Base-by-base conservation (phyloP, 1,284 basidiomycete genomes). In the Naganishia sp. region DNA sequence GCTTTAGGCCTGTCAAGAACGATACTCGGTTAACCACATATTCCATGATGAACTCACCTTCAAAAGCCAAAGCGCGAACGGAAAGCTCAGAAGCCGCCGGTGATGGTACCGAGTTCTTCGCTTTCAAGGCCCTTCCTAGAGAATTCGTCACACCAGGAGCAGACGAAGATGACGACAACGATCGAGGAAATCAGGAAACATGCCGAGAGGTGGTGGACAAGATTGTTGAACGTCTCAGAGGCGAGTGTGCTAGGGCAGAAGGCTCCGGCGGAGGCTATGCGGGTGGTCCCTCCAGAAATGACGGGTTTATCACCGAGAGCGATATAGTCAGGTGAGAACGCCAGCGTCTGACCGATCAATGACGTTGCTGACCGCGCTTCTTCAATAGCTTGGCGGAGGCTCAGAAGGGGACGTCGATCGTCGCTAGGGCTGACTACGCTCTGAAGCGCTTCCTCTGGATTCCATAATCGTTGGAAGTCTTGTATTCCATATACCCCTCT, bases 381-480 rank as follows among this genome's bases (percentile, higher is more conserved):
- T 15, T 54, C 68, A 56, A 58, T 66, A 92, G 90, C 72, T 77
- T 93, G 71, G 83, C 83, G 4, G 91, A 95, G 70, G 92, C 92
- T 1, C 87, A 89, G 77, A 84, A 85, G 67, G 86, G 87, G 80
- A 94, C 90, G 2, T 90, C 86, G 66, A 82, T 94, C 69, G 88
- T 90, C 75, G 86, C 90, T 10, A 90, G 92, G 80, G 89, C 94
- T 85, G 92, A 94, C 75, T 92, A 94, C 76, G 89, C 90, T 0
- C 83, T 94, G 68, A 94, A 94, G 83, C 83, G 91, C 70, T 81
- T 94, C 74, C 79, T 94, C 68, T 94, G 92, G 92, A 79, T 94
- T 56, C 64, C 65, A 21, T 66, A 47, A 47, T 52, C n/a, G 32
- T 21, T 28, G 17, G 11, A 15, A 11, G n/a, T 21, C 31, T 46